phyloP scores from a whole-genome alignment of 2,329 filamentous ascomycete species.

The Hirsutella minnesotensis region DNA sequence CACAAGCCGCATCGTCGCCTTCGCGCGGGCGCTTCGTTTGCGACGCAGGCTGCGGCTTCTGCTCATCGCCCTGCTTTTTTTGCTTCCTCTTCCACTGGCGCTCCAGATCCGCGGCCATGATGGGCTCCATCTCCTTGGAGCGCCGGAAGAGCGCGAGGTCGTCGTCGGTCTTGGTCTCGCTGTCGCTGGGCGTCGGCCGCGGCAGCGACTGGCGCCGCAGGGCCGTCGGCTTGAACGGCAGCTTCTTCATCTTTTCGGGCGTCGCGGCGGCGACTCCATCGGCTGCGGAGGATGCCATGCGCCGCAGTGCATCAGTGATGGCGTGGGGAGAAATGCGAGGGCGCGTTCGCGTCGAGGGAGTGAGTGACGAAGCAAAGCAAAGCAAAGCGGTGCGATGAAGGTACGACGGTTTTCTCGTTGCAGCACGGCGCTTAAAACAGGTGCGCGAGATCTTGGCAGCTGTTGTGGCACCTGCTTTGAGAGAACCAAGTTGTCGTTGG shows the following conservation, averaged over 20 bases:
- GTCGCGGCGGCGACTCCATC: constrained; percentile 14
- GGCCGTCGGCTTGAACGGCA: constrained; percentile 39
- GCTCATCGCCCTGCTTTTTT: constrained; percentile 11
- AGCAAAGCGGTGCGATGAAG: not conserved
- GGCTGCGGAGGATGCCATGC: not conserved
- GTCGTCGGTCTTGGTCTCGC: constrained; percentile 13
- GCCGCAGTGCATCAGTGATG: constrained; percentile 5
- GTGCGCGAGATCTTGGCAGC: too few species aligned
- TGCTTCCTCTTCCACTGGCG: constrained; percentile 14
- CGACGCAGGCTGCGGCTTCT: constrained; percentile 2
- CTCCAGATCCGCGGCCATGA: constrained; percentile 28
- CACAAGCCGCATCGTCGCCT: too few species aligned
- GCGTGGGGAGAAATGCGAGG: not conserved
- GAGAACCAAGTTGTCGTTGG: too few species aligned
- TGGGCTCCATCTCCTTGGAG: constrained; percentile 35
- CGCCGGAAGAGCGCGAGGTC: constrained; percentile 37
- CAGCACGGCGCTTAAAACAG: too few species aligned
- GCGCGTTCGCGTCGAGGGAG: not conserved
- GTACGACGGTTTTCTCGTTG: too few species aligned
- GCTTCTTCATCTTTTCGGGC: constrained; percentile 23
- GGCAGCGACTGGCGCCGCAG: constrained; percentile 21
- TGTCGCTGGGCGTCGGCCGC: constrained; percentile 8
- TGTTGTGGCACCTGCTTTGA: too few species aligned
- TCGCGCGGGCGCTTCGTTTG: constrained; percentile 12
- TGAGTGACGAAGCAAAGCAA: not conserved